Evolutionary conservation across 306 rosid genomes (phyloP).

Genomic region (Rubus idaeus): DNA sequence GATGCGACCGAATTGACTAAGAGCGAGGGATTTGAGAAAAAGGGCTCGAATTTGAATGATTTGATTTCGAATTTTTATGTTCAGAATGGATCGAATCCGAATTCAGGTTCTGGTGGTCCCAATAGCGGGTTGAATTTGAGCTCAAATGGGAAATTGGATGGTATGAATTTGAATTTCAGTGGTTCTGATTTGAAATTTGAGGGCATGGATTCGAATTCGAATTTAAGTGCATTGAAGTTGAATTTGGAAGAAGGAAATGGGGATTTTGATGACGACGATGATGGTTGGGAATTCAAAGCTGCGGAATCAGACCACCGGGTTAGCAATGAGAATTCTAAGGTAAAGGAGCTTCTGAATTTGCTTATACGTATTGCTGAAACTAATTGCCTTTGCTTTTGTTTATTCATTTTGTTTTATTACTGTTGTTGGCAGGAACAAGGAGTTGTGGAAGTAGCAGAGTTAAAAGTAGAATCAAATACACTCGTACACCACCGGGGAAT

Average conservation of each 20-base stretch:
- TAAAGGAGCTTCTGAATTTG: slow-evolving; percentile 13
- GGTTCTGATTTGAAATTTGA: too few species aligned
- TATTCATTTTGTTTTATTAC: not conserved
- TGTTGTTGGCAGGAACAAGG: slow-evolving; percentile 30
- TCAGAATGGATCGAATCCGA: slow-evolving; percentile 35
- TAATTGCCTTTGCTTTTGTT: not conserved
- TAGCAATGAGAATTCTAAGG: slow-evolving; percentile 38
- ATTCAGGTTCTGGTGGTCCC: slow-evolving; percentile 9
- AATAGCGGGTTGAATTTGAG: slow-evolving; percentile 7
- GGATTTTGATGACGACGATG: slow-evolving; percentile 44
- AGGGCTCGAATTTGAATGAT: slow-evolving; percentile 47
- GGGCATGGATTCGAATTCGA: too few species aligned
- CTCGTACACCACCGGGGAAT: slow-evolving; percentile 18
- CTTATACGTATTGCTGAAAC: not conserved
- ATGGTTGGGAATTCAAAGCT: slow-evolving; percentile 93
- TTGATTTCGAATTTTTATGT: slow-evolving; percentile 47
- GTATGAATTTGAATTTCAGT: too few species aligned
- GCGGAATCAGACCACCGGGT: slow-evolving; percentile 52
- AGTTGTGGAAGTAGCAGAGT: slow-evolving; percentile 29
- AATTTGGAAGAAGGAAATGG: slow-evolving; percentile 29
- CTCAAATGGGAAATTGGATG: not conserved
- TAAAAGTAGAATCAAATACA: slow-evolving; percentile 21
- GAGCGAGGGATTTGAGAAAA: slow-evolving; percentile 29
- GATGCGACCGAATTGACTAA: slow-evolving; percentile 24
- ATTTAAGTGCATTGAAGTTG: slow-evolving; percentile 18